Evolutionary conservation across 306 rosid species (phyloP).

Genomic region (Prunus mume): DNA sequence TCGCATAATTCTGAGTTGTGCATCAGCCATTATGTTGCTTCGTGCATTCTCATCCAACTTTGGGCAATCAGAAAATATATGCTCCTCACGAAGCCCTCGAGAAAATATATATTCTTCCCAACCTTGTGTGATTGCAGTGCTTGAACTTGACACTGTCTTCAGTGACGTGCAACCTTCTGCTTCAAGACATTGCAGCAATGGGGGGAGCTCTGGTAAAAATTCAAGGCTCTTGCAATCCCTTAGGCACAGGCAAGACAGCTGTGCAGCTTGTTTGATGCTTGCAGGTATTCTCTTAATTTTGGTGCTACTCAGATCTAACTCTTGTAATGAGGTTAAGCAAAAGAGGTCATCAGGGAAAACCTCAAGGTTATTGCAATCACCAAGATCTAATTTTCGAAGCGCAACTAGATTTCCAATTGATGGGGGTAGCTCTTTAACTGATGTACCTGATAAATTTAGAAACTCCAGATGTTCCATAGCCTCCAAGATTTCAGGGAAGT

Average conservation of each 20-base stretch:
- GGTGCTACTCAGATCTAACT: neutral
- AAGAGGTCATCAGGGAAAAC: neutral
- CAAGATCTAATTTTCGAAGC: neutral
- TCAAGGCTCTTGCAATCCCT: neutral
- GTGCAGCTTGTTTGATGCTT: slow-evolving; percentile 9
- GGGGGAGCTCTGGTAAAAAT: slow-evolving; percentile 36
- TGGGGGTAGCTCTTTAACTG: neutral
- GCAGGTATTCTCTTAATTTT: neutral
- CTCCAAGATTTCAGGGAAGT: slow-evolving; percentile 5
- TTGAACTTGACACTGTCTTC: slow-evolving; percentile 3
- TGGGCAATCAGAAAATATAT: neutral
- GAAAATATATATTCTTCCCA: neutral
- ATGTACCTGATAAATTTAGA: neutral
- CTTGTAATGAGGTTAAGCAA: too few relatives aligned
- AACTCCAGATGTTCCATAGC: neutral
- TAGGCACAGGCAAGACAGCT: neutral
- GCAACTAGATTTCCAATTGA: neutral
- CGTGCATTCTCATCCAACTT: too few relatives aligned
- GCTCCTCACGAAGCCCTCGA: neutral
- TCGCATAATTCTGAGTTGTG: too few relatives aligned
- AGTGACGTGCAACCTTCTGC: slow-evolving; percentile 22
- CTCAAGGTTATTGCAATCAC: too few relatives aligned
- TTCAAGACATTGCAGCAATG: neutral
- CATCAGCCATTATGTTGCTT: too few relatives aligned
- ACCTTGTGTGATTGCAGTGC: neutral